Base-by-base conservation (phyloP, 805 yeast genomes). In the Metschnikowia gelsemii region DNA sequence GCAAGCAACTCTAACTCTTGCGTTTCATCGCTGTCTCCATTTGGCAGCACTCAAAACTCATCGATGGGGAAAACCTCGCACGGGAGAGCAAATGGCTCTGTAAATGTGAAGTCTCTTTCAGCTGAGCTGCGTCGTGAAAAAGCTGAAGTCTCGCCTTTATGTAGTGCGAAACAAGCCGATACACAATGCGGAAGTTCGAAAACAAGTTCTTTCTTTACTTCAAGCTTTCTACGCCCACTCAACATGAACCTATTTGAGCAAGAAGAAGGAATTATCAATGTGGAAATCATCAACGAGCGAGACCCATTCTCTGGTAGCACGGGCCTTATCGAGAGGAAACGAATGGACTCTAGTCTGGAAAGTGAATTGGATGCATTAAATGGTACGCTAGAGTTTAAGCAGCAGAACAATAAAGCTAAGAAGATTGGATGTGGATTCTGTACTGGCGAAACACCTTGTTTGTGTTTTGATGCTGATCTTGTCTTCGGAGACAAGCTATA, bases 401-500 rank as follows among this genome's bases (percentile, higher is more conserved):
- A 31, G 28, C 36, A 28, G 4, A 40, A 24, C 21, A 39, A 28
- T 36, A 40, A 33, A 38, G 9, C 36, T 3, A 49, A 46, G 34
- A 46, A 42, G 22, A 14, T 39, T 16, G 51, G 58, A 29, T 67
- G 71, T 45, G 70, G 72, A 4, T 66, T 64, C 43, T 69, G 75
- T 47, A 52, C 61, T 26, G 60, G 57, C 28, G 70, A 63, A 32
- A 60, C 68, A 0, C 70, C 73, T 3, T 70, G 75, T 41, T 54
- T 69, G 35, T 69, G 75, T 46, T 55, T 68, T 35, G 75, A 68
- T 36, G 64, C 68, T 8, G 74, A 69, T 19, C 40, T 36, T 27
- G 40, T 51, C 12, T 42, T 49, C 23, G 53, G 53, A 3, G 55
- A 48, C 21, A 39, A 35, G 18, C 39, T 32, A 39, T 32, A 32